Conservation (phyloP, 2,329 filamentous ascomycete species). For the Mariannaea elegans region DNA sequence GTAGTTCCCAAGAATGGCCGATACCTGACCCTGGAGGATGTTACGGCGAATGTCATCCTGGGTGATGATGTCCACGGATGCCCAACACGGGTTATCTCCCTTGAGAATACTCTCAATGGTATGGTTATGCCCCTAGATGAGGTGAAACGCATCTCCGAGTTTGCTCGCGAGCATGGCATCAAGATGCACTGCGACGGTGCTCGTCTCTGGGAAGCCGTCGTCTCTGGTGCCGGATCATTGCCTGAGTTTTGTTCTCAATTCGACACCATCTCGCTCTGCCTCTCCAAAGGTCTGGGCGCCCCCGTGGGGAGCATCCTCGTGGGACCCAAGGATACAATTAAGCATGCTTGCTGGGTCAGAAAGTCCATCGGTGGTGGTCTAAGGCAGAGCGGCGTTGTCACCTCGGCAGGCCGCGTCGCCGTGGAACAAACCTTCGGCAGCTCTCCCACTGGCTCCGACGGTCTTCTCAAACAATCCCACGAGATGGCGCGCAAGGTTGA, state of each 20-base stretch:
- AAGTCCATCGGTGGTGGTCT: conserved; percentile 81
- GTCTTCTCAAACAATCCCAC: conserved; percentile 69
- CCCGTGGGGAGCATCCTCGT: conserved; percentile 82
- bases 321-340: conserved; percentile 51
- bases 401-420: conserved; percentile 75
- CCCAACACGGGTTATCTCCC: conserved; percentile 80
- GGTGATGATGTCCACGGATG: conserved; percentile 78
- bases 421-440: conserved; percentile 60
- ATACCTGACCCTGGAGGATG: conserved; percentile 80
- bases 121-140: conserved; percentile 81
- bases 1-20: conserved; percentile 75
- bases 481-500: conserved; percentile 70
- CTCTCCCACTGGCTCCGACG: conserved; percentile 53
- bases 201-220: conserved; percentile 82
- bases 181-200: conserved; percentile 83
- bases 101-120: conserved; percentile 88
- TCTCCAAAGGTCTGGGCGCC: conserved; percentile 84
- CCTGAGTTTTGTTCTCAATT: conserved; percentile 74
- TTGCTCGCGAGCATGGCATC: conserved; percentile 71
- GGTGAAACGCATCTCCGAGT: conserved; percentile 72
- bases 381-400: conserved; percentile 76
- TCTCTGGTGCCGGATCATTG: conserved; percentile 72
- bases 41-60: conserved; percentile 71
- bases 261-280: conserved; percentile 80
- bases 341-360: conserved; percentile 56